Base-by-base conservation (phyloP, 176 grass and related monocot species). In the Pontederia paniculata region DNA sequence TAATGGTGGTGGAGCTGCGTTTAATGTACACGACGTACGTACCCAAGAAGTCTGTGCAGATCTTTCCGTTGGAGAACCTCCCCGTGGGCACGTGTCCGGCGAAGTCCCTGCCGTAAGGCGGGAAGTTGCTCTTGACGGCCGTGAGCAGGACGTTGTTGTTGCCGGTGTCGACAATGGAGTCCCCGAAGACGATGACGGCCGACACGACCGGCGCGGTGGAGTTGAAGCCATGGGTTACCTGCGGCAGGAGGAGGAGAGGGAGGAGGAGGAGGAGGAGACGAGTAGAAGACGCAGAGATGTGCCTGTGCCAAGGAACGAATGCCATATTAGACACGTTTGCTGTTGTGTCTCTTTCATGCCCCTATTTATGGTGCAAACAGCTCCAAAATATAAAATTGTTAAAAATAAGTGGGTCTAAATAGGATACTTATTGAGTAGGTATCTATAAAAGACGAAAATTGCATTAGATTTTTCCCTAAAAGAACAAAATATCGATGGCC, bases 121-220 rank as follows among this genome's bases (percentile, higher is more conserved):
- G 70, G 70, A 94, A 94, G 72, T 94, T 84, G 74, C 83, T 84
- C 54, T 74, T 73, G 7, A 78, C 71, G 28, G 76, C 43, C 10
- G 88, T 94, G 18, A 60, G 47, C 50, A 94, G 74, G 63, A 56
- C 62, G 63, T 94, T 88, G 80, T 94, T 94, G 70, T 94, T 94
- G 47, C 88, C 88, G 11, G 80, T 42, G 73, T 94, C 80, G 10
- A 88, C 79, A 15, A 82, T 77, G 10, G 88, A 94, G 76, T 94
- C 87, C 8, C 87, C 87, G 12, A 86, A 85, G 50, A 85, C 73
- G 63, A 89, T 75, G 48, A 91, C 57, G 0, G 83, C 83, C 9
- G 83, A 63, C 60, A 84, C 73, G 57, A 42, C 9, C 21, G 19
- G n/a, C 8, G 17, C 52, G n/a, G 9, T 55, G 52, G 6, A 50